These are phyloP conservation scores for Blastobotrys raffinosifermentans DNA, from an alignment of 1,139 yeast genomes.

Conservation along the genomic window DNA sequence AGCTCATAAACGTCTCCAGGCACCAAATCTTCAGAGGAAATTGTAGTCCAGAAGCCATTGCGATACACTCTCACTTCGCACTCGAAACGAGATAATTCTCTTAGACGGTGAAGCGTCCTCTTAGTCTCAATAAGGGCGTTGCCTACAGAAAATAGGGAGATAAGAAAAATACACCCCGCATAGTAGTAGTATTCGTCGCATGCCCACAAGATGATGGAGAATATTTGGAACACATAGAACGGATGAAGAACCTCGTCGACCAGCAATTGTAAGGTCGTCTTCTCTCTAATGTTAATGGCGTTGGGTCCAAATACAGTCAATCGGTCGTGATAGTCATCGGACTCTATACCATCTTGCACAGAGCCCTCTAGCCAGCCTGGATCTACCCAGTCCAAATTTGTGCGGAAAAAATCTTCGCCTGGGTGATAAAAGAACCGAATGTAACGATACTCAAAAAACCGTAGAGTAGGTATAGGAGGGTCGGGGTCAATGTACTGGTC, in stretches of 20 bases:
- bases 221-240: constrained; percentile 87
- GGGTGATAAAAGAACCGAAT: constrained; percentile 81
- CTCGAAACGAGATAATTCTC: constrained; percentile 63
- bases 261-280: constrained; percentile 56
- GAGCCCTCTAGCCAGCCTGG: constrained; percentile 47
- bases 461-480: constrained; percentile 64
- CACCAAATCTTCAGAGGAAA: constrained; percentile 73
- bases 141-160: constrained; percentile 71
- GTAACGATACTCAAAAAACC: constrained; percentile 74
- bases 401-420: constrained; percentile 72
- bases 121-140: constrained; percentile 82
- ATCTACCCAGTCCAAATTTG: constrained; percentile 86
- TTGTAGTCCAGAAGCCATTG: constrained; percentile 87
- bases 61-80: constrained; percentile 89
- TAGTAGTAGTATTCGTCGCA: constrained; percentile 89
- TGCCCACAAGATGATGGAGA: constrained; percentile 86
- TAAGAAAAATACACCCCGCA: constrained; percentile 84
- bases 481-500: constrained; percentile 38
- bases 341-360: constrained; percentile 57
- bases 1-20: constrained; percentile 96
- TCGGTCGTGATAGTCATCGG: constrained; percentile 63
- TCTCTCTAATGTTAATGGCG: constrained; percentile 69
- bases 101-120: constrained; percentile 63
- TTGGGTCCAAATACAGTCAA: constrained; percentile 70
- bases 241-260: constrained; percentile 91